Base-by-base conservation (phyloP, 1,139 yeast species). In the Sporopachydermia cereana region DNA sequence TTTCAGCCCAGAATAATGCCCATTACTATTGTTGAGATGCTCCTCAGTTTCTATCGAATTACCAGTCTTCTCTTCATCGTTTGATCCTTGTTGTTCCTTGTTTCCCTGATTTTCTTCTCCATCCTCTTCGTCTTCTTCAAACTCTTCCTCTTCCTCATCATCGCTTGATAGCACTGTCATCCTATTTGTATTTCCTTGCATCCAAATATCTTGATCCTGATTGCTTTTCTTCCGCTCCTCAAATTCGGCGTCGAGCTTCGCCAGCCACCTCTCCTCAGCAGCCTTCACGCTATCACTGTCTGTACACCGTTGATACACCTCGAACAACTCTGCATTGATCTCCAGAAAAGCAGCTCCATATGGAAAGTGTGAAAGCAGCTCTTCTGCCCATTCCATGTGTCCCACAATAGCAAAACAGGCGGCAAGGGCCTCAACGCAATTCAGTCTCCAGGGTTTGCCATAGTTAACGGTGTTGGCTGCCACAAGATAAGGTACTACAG, bases 381-480 rank as follows among this genome's bases (percentile, higher is more conserved):
- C 71, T 36, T 72, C 76, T 0, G 98, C 98, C 94, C 94, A 86
- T 53, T 89, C 97, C 43, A 68, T 65, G 53, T 80, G 91, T 0
- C 97, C 98, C 0, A 88, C 91, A 50, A 91, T 89, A 1, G 96
- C 96, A 59, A 91, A 84, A 58, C 96, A 86, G 0, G 99, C 98
- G 1, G 98, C 98, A 41, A 93, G 64, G 0, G 98, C 98, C 59
- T 91, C 99, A 5, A 88, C 98, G 62, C 99, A 91, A 61, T 93
- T 91, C 48, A 91, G 67, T 55, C 80, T 76, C 98, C 97, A 89
- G 0, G 99, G 97, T 54, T 85, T 74, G 2, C 99, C 99, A 57
- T 93, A 93, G 61, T 91, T 91, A 9, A 93, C 97, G 18, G 96
- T 94, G 58, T 91, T 91, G 0, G 97, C 96, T 2, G 98, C 98